A percentile compares a stretch with the other conserved stretches of the same genome.
Conservation (phyloP, 495 filamentous ascomycete genomes). For the Neurospora sublineolata region DNA sequence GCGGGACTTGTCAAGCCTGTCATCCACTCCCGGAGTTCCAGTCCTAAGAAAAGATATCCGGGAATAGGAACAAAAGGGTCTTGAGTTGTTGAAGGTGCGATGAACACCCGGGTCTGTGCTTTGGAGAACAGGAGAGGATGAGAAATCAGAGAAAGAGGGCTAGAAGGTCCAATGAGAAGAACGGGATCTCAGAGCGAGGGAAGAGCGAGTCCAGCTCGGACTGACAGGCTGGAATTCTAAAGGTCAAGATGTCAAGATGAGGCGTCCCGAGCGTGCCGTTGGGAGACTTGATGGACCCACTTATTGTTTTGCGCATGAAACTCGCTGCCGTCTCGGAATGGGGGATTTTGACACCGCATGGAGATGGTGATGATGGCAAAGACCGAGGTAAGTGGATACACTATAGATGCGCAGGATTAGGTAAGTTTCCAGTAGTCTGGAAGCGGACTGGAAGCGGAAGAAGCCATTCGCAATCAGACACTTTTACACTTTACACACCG, state of each 20-base stretch:
- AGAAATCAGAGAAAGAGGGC: background rate
- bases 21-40: background rate
- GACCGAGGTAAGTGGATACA: background rate
- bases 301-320: background rate
- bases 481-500: background rate
- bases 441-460: background rate
- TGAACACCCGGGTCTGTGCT: background rate
- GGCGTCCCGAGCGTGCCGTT: background rate
- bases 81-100: background rate
- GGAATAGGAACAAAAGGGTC: background rate
- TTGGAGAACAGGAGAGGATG: background rate
- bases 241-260: background rate
- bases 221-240: background rate
- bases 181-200: background rate
- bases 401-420: background rate
- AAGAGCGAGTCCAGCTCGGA: background rate
- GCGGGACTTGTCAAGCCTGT: background rate
- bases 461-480: background rate
- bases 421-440: background rate
- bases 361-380: background rate
- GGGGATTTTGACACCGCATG: background rate
- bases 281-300: background rate
- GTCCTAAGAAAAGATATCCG: background rate
- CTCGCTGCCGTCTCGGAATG: background rate
- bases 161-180: background rate